Evolutionary conservation across 2,329 filamentous ascomycete species (phyloP).

Genomic region (Fusarium equiseti): DNA sequence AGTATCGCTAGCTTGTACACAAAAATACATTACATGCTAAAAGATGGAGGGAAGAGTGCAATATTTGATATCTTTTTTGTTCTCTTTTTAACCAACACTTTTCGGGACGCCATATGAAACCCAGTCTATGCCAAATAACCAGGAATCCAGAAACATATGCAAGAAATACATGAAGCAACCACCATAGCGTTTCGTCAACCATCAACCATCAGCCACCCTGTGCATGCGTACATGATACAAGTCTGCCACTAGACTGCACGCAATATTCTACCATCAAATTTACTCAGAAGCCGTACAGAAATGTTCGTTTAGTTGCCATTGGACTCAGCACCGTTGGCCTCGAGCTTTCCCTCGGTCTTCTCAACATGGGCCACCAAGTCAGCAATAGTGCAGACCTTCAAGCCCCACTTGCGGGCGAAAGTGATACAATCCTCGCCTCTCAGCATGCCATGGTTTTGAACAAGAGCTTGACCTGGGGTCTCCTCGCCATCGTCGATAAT

Average conservation of each 20-base stretch:
- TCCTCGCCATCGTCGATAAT: slow-evolving; percentile 87
- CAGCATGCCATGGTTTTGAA: slow-evolving; percentile 86
- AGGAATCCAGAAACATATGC: slow-evolving; percentile 40
- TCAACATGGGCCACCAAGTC: slow-evolving; percentile 86
- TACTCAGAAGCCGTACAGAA: neutral
- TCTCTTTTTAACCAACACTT: slow-evolving; percentile 36
- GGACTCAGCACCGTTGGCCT: slow-evolving; percentile 51
- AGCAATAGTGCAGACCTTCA: slow-evolving; percentile 96
- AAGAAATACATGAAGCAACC: slow-evolving; percentile 33
- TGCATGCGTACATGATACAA: slow-evolving; percentile 18
- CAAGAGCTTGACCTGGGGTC: slow-evolving; percentile 74
- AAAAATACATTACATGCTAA: neutral
- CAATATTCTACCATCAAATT: slow-evolving; percentile 1
- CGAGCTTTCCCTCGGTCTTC: slow-evolving; percentile 74
- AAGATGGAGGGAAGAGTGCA: neutral
- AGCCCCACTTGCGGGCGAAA: slow-evolving; percentile 88
- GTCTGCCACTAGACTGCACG: neutral
- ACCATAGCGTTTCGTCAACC: slow-evolving; percentile 20
- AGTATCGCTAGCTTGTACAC: neutral
- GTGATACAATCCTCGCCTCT: slow-evolving; percentile 85
- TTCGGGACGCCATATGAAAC: slow-evolving; percentile 40
- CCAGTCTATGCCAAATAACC: slow-evolving; percentile 39
- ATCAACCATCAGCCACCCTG: slow-evolving; percentile 10
- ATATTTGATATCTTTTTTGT: slow-evolving; percentile 25
- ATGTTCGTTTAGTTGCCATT: slow-evolving; percentile 37